Base-by-base conservation (phyloP, 768 basidiomycete species). In the Podaxis mareebaensis region DNA sequence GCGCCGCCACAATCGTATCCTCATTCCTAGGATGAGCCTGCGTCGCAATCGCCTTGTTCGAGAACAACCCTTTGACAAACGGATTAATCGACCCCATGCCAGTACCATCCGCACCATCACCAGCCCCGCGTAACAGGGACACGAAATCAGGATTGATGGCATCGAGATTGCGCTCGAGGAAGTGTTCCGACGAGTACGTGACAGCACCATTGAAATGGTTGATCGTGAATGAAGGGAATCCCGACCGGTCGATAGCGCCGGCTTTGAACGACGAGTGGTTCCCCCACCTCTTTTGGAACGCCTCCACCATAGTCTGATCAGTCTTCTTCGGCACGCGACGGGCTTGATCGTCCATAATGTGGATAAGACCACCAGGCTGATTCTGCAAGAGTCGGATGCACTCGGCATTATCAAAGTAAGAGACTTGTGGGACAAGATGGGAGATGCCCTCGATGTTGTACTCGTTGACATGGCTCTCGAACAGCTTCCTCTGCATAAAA, bases 311-410 rank as follows among this genome's bases (percentile, higher is more conserved):
- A 0, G 91, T 93, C 59, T 90, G 85, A 69, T 96, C 94, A 2
- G 90, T 96, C 85, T 96, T 95, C 77, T 95, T 96, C 64, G 87
- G 89, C 61, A 85, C 83, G 42, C 92, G 83, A 12, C 91, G 84
- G 1, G 95, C 92, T 74, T 97, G 95, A 71, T 99, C 96, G 71
- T 99, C 96, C 91, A 98, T 93, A 74, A 99, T 98, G 70, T 96
- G 94, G 58, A 98, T 88, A 36, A 99, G 80, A 1, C 97, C 97
- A 10, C 95, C 96, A 1, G 93, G 95, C 60, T 80, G 81, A 71
- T 93, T 90, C 71, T 95, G 90, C 46, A 99, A 77, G 33, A 99
- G 80, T 7, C 93, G 86, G 33, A 99, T 75, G 67, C 93, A 95
- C 72, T 98, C 96, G 10, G 89, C 74, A 73, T 98, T 99, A 77